Percentiles rank a stretch among this genome's conserved stretches.
These are phyloP conservation scores for Trametes punicea DNA, from an alignment of 768 basidiomycete genomes.

Conservation along the genomic window DNA sequence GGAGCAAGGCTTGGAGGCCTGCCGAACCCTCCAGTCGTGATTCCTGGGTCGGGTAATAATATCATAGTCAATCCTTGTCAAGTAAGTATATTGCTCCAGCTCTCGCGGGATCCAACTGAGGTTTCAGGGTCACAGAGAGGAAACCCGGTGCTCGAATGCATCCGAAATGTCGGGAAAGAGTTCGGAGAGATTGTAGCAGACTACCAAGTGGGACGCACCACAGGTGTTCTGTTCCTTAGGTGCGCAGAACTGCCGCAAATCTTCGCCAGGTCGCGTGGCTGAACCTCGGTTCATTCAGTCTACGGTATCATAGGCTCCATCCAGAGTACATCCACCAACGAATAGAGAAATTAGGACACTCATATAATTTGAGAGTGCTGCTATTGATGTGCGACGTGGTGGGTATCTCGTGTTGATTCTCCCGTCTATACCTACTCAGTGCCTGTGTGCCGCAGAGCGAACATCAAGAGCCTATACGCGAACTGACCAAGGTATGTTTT, in stretches of 20 bases:
- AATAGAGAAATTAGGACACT: conserved; percentile 79
- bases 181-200: conserved; percentile 92
- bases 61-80: conserved; percentile 35
- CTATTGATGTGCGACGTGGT: conserved; percentile 92
- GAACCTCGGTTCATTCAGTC: conserved; percentile 38
- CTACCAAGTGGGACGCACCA: conserved; percentile 94
- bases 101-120: not conserved
- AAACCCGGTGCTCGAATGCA: conserved; percentile 84
- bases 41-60: conserved; percentile 32
- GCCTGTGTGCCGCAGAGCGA: conserved; percentile 78
- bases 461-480: conserved; percentile 87
- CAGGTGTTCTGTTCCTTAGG: conserved; percentile 92
- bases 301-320: conserved; percentile 94
- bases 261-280: not conserved
- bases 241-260: too few species aligned
- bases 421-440: not conserved
- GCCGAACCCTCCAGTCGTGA: conserved; percentile 32
- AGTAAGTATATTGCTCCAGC: conserved; percentile 10
- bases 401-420: conserved; percentile 29
- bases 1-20: not conserved
- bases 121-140: conserved; percentile 50
- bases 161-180: conserved; percentile 89
- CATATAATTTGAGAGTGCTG: conserved; percentile 81
- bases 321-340: conserved; percentile 95
- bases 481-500: conserved; percentile 74